A percentile compares a stretch with the other conserved stretches of the same genome.
phyloP scores from a whole-genome alignment of 257 asterid genomes.

The Penstemon davidsonii region DNA sequence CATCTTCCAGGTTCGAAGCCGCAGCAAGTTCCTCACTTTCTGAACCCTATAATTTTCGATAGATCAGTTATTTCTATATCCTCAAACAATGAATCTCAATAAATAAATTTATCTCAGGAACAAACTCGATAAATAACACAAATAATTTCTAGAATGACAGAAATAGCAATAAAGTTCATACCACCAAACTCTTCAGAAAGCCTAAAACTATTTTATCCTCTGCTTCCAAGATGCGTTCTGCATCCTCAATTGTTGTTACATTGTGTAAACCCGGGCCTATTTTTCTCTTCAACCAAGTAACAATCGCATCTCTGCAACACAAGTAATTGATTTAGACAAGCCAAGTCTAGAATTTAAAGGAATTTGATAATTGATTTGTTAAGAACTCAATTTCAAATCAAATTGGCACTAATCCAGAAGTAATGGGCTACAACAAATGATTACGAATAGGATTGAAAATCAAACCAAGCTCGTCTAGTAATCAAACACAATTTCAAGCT shows the following conservation, averaged over 20 bases:
- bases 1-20: conserved; percentile 76
- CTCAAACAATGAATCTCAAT: conserved; percentile 1
- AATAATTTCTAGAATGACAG: not conserved
- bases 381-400: not conserved
- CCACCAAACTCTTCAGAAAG: conserved; percentile 74
- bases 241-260: conserved; percentile 67
- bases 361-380: too few species aligned
- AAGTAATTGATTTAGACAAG: conserved; percentile 5
- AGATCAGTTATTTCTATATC: conserved; percentile 1
- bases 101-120: not conserved
- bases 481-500: not conserved
- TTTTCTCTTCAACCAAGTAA: conserved; percentile 88
- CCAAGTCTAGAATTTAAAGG: not conserved
- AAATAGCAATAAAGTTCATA: conserved; percentile 31
- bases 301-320: conserved; percentile 71
- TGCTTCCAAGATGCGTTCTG: conserved; percentile 62
- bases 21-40: conserved; percentile 70
- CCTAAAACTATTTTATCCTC: conserved; percentile 67
- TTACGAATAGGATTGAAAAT: not conserved
- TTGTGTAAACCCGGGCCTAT: conserved; percentile 64
- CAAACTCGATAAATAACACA: not conserved
- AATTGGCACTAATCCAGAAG: conserved; percentile 1
- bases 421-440: not conserved
- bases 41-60: conserved; percentile 50
- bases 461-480: not conserved